Evolutionary conservation across 495 filamentous ascomycete species (phyloP).

Genomic region (Penicillium angulare): DNA sequence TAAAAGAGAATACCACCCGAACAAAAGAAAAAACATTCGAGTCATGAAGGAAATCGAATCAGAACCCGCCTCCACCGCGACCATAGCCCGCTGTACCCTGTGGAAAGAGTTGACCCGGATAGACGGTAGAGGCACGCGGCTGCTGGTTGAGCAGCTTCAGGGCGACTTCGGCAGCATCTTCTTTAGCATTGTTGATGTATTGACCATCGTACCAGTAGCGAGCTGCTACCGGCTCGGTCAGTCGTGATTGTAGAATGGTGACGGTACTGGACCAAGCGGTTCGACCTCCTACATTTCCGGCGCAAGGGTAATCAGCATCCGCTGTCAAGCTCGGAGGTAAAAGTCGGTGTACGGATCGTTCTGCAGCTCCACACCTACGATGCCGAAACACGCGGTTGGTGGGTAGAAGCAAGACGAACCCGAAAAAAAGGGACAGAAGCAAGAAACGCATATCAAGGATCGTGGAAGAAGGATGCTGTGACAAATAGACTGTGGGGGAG

Average conservation of each 20-base stretch:
- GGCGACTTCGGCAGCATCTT: slow-evolving; percentile 83
- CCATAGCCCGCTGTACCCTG: slow-evolving; percentile 14
- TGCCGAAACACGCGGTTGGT: slow-evolving; percentile 21
- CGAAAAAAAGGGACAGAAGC: neutral
- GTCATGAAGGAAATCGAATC: slow-evolving; percentile 4
- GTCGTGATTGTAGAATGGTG: too few species aligned
- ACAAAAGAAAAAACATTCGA: slow-evolving; percentile 21
- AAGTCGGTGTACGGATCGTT: slow-evolving; percentile 43
- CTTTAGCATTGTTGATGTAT: slow-evolving; percentile 80
- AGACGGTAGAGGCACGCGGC: slow-evolving; percentile 22
- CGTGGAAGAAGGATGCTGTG: neutral
- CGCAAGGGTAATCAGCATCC: slow-evolving; percentile 21
- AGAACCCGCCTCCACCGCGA: slow-evolving; percentile 17
- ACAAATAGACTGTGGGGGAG: slow-evolving; percentile 3
- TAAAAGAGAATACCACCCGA: slow-evolving; percentile 24
- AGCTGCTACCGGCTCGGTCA: slow-evolving; percentile 56
- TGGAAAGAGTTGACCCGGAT: slow-evolving; percentile 25
- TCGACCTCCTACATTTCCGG: slow-evolving; percentile 64
- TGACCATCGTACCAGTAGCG: slow-evolving; percentile 92
- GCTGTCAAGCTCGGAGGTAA: slow-evolving; percentile 27
- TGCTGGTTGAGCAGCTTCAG: slow-evolving; percentile 43
- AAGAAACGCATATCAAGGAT: neutral
- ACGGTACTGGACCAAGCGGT: slow-evolving; percentile 87
- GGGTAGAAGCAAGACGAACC: slow-evolving; percentile 2
- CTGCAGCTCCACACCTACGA: slow-evolving; percentile 28